Conservation (phyloP, 371 early-diverging fungal species). For the Mortierella sp. region DNA sequence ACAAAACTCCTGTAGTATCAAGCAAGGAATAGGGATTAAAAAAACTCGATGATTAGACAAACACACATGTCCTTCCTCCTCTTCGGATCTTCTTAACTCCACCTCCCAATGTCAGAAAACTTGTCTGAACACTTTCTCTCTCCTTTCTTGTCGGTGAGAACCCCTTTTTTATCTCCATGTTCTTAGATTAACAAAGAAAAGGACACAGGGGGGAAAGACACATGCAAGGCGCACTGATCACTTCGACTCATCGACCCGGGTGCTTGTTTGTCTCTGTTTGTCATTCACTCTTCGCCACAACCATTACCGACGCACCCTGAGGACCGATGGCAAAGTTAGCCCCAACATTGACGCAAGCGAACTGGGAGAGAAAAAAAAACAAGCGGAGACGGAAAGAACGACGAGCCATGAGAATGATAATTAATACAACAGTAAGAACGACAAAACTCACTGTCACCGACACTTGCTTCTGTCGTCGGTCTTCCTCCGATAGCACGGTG, state of each 20-base stretch:
- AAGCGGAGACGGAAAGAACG: not conserved
- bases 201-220: not conserved
- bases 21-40: no score
- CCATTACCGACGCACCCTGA: not conserved
- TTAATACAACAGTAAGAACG: not conserved
- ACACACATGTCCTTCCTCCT: no score
- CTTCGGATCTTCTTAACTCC: no score
- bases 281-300: not conserved
- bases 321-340: not conserved
- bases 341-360: not conserved
- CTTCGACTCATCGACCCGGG: not conserved
- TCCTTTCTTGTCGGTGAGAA: not conserved
- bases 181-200: not conserved
- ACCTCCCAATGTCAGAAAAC: no score
- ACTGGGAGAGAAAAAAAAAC: not conserved
- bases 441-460: not conserved
- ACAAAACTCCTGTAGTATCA: not conserved
- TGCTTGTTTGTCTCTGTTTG: not conserved
- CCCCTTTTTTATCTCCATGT: not conserved
- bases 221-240: not conserved
- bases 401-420: not conserved
- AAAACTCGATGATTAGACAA: no score
- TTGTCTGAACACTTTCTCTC: no score
- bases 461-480: no score
- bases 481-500: no score